These are phyloP conservation scores for Coemansia sp. DNA, from an alignment of 192 early-diverging fungal genomes.

Conservation along the genomic window DNA sequence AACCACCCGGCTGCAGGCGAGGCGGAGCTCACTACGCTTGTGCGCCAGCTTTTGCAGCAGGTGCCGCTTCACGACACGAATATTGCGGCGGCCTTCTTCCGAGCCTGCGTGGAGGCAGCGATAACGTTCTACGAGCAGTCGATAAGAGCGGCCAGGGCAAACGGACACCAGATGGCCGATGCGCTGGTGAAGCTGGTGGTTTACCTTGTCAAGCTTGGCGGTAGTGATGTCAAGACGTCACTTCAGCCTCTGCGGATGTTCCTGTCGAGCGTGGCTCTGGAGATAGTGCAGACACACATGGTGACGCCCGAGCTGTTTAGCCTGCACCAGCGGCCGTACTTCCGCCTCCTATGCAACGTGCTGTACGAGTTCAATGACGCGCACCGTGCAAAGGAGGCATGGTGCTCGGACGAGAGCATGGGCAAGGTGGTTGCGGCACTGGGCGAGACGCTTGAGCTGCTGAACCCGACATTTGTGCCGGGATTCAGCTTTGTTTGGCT, in stretches of 20 bases:
- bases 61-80: slow-evolving; percentile 75
- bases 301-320: slow-evolving; percentile 72
- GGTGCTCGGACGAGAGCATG: slow-evolving; percentile 26
- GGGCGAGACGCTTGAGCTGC: slow-evolving; percentile 69
- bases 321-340: slow-evolving; percentile 79
- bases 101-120: slow-evolving; percentile 82
- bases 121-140: slow-evolving; percentile 66
- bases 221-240: slow-evolving; percentile 49
- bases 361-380: slow-evolving; percentile 69
- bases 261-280: slow-evolving; percentile 81
- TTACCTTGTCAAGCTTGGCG: slow-evolving; percentile 73
- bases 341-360: slow-evolving; percentile 82
- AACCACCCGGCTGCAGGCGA: slow-evolving; percentile 52
- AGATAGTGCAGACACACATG: slow-evolving; percentile 84
- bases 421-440: slow-evolving; percentile 20
- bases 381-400: slow-evolving; percentile 24
- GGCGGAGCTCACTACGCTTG: slow-evolving; percentile 46
- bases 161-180: slow-evolving; percentile 82
- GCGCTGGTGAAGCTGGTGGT: slow-evolving; percentile 90
- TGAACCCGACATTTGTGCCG: slow-evolving; percentile 85
- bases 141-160: slow-evolving; percentile 14
- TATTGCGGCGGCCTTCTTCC: slow-evolving; percentile 85
- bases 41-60: slow-evolving; percentile 69
- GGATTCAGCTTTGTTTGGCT: slow-evolving; percentile 96
- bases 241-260: slow-evolving; percentile 78